These are phyloP conservation scores for Mortierella sp. DNA, from an alignment of 371 early-diverging fungal species.

Conservation along the genomic window DNA sequence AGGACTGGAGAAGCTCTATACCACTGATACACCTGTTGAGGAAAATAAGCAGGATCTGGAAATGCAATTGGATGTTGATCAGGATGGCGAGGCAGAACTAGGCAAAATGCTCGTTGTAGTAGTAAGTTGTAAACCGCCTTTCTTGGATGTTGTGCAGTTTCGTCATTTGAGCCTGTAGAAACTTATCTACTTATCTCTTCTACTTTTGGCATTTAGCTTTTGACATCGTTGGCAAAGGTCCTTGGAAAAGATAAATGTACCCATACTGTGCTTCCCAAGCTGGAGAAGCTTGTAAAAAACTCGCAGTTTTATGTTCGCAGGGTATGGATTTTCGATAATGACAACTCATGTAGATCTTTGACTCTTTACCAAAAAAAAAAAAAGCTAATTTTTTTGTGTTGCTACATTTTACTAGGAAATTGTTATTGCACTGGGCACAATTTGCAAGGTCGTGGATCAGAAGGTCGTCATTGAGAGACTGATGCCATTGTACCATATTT, in stretches of 20 bases:
- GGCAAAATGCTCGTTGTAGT: slow-evolving; percentile 72
- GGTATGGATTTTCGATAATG: slow-evolving; percentile 10
- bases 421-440: slow-evolving; percentile 66
- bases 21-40: neutral
- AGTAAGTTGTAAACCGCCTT: slow-evolving; percentile 45
- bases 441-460: slow-evolving; percentile 60
- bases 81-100: slow-evolving; percentile 64
- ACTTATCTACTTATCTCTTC: slow-evolving; percentile 17
- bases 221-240: slow-evolving; percentile 62
- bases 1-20: slow-evolving; percentile 53
- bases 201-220: slow-evolving; percentile 60
- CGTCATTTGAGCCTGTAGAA: neutral
- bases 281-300: slow-evolving; percentile 63
- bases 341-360: neutral
- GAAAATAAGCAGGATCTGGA: neutral
- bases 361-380: neutral
- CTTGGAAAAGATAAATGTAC: slow-evolving; percentile 65
- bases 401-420: slow-evolving; percentile 55
- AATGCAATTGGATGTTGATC: slow-evolving; percentile 19
- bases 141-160: neutral
- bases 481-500: slow-evolving; percentile 64
- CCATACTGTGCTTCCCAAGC: slow-evolving; percentile 63
- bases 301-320: slow-evolving; percentile 71
- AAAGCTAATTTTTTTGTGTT: neutral
- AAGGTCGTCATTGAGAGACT: slow-evolving; percentile 61